These are phyloP conservation scores for Suhomyces emberorum DNA, from an alignment of 805 yeast genomes.

Conservation along the genomic window DNA sequence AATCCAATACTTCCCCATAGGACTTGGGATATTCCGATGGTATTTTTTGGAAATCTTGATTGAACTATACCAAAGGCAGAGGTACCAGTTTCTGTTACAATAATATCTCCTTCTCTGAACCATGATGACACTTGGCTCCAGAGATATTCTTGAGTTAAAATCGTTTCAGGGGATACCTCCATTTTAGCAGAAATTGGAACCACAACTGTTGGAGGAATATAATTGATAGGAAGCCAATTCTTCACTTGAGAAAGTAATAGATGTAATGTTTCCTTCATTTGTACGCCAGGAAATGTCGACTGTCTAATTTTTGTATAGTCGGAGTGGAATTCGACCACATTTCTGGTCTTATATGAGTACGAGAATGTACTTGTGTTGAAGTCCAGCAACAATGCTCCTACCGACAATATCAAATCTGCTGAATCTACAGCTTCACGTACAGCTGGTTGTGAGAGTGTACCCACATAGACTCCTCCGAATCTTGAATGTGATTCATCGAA, in stretches of 20 bases:
- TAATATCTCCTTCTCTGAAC: constrained; percentile 30
- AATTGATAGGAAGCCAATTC: constrained; percentile 10
- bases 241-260: constrained; percentile 15
- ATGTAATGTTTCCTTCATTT: constrained; percentile 27
- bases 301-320: constrained; percentile 30
- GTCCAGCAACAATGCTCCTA: constrained; percentile 29
- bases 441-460: constrained; percentile 24
- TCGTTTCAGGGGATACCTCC: constrained; percentile 11
- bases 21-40: constrained; percentile 33
- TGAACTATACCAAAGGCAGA: constrained; percentile 35
- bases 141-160: constrained; percentile 27
- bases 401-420: constrained; percentile 26
- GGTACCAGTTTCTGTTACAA: constrained; percentile 36
- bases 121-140: constrained; percentile 28
- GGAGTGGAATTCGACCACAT: constrained; percentile 32
- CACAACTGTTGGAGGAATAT: constrained; percentile 21
- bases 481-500: constrained; percentile 25
- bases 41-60: constrained; percentile 26
- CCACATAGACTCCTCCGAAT: constrained; percentile 30
- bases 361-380: constrained; percentile 33
- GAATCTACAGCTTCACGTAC: constrained; percentile 25
- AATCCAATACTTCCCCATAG: constrained; percentile 38
- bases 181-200: constrained; percentile 10
- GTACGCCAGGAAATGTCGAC: constrained; percentile 29
- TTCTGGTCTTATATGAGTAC: constrained; percentile 29